phyloP scores from a whole-genome alignment of 495 filamentous ascomycete genomes.

The Chaetomidium leptoderma region DNA sequence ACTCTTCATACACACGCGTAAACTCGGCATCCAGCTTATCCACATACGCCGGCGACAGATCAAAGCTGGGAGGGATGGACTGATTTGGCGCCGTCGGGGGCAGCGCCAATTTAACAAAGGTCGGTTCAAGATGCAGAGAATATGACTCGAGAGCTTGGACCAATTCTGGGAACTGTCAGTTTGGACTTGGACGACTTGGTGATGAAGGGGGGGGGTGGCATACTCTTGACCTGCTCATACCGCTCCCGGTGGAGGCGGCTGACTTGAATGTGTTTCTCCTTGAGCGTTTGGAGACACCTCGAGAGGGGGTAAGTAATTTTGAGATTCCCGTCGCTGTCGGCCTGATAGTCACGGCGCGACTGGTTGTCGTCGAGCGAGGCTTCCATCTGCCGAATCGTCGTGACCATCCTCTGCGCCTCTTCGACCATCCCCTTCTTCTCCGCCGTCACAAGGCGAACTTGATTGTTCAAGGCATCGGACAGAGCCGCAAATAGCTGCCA shows the following conservation, averaged over 20 bases:
- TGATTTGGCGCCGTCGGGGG: slow-evolving; percentile 75
- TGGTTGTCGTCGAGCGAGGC: slow-evolving; percentile 74
- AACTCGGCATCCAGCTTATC: slow-evolving; percentile 85
- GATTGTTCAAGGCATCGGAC: slow-evolving; percentile 80
- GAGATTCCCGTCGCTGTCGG: slow-evolving; percentile 56
- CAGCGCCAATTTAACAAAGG: slow-evolving; percentile 73
- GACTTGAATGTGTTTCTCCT: slow-evolving; percentile 78
- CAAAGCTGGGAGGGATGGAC: slow-evolving; percentile 73
- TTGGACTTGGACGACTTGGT: neutral
- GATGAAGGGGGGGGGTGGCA: slow-evolving; percentile 25
- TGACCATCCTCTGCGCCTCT: slow-evolving; percentile 81
- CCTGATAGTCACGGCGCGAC: slow-evolving; percentile 58
- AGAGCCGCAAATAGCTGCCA: slow-evolving; percentile 76
- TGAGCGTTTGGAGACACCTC: slow-evolving; percentile 69
- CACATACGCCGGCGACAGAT: slow-evolving; percentile 85
- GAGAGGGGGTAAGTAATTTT: slow-evolving; percentile 75
- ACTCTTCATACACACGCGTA: slow-evolving; percentile 90
- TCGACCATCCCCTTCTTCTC: slow-evolving; percentile 86
- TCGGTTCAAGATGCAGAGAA: slow-evolving; percentile 84
- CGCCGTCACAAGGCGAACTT: slow-evolving; percentile 69
- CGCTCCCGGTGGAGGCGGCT: slow-evolving; percentile 79
- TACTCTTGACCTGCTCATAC: slow-evolving; percentile 92
- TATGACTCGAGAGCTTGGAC: slow-evolving; percentile 91
- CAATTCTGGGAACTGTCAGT: slow-evolving; percentile 59
- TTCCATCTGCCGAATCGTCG: slow-evolving; percentile 88